phyloP scores from a whole-genome alignment of 106 monocot genomes.

The Acorus gramineus region DNA sequence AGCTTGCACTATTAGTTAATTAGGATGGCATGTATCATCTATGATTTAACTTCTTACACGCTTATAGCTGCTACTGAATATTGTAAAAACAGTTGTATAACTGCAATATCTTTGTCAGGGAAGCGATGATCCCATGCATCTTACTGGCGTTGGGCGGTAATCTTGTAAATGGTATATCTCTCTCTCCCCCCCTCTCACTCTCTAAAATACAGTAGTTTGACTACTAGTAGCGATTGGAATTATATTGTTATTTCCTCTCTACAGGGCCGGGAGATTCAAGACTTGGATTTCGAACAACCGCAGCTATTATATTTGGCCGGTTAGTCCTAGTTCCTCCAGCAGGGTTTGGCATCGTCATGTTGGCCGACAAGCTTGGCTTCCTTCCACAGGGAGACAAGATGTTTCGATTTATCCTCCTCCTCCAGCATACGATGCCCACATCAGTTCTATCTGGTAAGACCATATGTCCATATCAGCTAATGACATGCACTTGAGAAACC shows the following conservation, averaged over 20 bases:
- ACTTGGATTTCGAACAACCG: slow-evolving; percentile 70
- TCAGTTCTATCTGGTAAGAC: slow-evolving; percentile 71
- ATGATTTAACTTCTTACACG: too few relatives aligned
- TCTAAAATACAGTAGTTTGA: background rate
- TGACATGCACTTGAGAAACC: too few relatives aligned
- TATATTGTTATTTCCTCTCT: background rate
- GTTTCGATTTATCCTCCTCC: slow-evolving; percentile 86
- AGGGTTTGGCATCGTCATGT: slow-evolving; percentile 67
- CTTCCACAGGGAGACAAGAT: slow-evolving; percentile 75
- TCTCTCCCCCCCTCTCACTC: background rate
- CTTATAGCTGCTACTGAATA: too few relatives aligned
- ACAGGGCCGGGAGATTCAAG: slow-evolving; percentile 85
- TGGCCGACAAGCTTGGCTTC: slow-evolving; percentile 87
- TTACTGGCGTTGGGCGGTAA: slow-evolving; percentile 96
- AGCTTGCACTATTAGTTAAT: too few relatives aligned
- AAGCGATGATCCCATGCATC: slow-evolving; percentile 97
- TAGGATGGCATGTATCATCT: too few relatives aligned
- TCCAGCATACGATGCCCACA: slow-evolving; percentile 85
- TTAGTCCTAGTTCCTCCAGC: slow-evolving; percentile 72
- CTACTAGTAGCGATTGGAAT: background rate
- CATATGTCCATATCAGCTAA: too few relatives aligned
- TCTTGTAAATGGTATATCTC: slow-evolving; percentile 19
- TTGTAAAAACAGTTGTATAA: too few relatives aligned
- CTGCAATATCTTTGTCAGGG: slow-evolving; percentile 18
- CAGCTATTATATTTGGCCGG: slow-evolving; percentile 65